Conservation (phyloP, 2,329 filamentous ascomycete species). For the Cercospora sp. region DNA sequence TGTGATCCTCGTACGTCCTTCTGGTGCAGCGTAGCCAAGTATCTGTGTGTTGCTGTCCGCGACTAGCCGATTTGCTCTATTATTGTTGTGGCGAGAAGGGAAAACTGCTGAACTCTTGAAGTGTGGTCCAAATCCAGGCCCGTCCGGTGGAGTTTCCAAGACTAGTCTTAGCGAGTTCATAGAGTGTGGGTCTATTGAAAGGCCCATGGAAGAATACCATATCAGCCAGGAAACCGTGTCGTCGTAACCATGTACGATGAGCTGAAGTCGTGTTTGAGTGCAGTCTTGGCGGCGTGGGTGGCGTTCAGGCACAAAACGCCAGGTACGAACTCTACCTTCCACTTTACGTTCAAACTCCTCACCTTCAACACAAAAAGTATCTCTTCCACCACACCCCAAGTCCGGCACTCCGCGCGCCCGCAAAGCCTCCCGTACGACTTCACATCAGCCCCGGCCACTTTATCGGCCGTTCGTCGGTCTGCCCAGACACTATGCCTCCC, state of each 20-base stretch:
- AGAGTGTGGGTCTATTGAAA: background rate
- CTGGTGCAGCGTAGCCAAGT: background rate
- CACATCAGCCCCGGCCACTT: background rate
- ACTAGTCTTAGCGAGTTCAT: background rate
- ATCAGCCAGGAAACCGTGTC: background rate
- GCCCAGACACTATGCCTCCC: slow-evolving; percentile 15
- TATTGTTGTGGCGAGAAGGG: background rate
- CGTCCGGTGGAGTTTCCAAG: background rate
- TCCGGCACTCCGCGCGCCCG: background rate
- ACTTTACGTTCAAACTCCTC: background rate
- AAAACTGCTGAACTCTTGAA: background rate
- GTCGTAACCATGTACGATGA: background rate
- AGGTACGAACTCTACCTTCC: background rate
- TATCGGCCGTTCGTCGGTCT: slow-evolving; percentile 10
- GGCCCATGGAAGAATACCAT: background rate
- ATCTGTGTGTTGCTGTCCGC: background rate
- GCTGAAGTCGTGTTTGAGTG: slow-evolving; percentile 2
- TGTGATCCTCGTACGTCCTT: background rate
- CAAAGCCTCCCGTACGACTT: background rate
- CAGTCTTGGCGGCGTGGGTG: background rate
- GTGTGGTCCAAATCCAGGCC: background rate
- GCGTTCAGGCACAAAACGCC: background rate
- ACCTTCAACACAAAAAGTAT: background rate
- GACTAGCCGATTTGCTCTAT: background rate
- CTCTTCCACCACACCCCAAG: background rate